Evolutionary conservation across 2,329 filamentous ascomycete species (phyloP).

Genomic region (Pseudogymnoascus sp.): DNA sequence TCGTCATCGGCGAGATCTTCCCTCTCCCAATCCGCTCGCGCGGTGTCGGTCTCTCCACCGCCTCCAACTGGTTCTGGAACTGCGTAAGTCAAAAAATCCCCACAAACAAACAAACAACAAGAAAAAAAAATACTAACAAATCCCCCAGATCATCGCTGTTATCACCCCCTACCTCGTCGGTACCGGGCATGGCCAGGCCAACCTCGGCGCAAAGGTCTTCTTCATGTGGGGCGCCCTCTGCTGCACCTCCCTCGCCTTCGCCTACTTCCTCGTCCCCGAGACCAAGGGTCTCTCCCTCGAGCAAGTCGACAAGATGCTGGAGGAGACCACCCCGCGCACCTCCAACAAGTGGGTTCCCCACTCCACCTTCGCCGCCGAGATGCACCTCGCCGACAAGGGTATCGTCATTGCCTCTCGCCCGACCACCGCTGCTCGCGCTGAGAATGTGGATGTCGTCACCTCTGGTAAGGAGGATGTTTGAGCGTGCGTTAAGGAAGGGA

Average conservation of each 20-base stretch:
- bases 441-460: slow-evolving; percentile 35
- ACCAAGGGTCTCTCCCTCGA: slow-evolving; percentile 66
- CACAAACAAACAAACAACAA: background rate
- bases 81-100: slow-evolving; percentile 31
- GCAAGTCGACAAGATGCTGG: slow-evolving; percentile 58
- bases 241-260: slow-evolving; percentile 43
- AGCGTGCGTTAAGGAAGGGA: background rate
- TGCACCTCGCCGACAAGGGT: slow-evolving; percentile 13
- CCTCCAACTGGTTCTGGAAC: slow-evolving; percentile 88
- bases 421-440: slow-evolving; percentile 26
- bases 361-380: slow-evolving; percentile 23
- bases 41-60: slow-evolving; percentile 75
- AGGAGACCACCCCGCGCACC: slow-evolving; percentile 35
- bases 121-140: slow-evolving; percentile 11
- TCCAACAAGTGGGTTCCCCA: slow-evolving; percentile 22
- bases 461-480: background rate
- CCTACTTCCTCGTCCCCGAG: slow-evolving; percentile 55
- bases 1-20: slow-evolving; percentile 81
- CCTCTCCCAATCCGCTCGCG: slow-evolving; percentile 77
- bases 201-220: slow-evolving; percentile 61
- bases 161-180: slow-evolving; percentile 62
- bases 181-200: slow-evolving; percentile 48
- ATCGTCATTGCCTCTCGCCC: background rate
- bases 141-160: slow-evolving; percentile 59
- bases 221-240: slow-evolving; percentile 56